A percentile compares a stretch with the other conserved stretches of the same genome.
These are phyloP conservation scores for Articulospora tetracladia DNA, from an alignment of 495 filamentous ascomycete genomes.

Conservation along the genomic window DNA sequence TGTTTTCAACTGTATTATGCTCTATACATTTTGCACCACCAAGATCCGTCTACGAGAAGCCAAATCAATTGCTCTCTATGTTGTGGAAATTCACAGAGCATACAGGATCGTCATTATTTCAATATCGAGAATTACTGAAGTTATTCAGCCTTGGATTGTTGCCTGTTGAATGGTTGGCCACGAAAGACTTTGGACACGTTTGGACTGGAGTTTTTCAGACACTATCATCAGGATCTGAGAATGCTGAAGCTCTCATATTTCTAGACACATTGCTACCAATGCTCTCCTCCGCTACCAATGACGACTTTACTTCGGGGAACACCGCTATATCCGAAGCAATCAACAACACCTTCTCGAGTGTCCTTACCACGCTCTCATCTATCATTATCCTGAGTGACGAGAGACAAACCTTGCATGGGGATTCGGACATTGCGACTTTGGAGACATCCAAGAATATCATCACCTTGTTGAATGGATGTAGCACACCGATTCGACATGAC, in stretches of 20 bases:
- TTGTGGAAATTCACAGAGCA: constrained; percentile 27
- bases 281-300: constrained; percentile 22
- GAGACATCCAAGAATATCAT: constrained; percentile 10
- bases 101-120: constrained; percentile 24
- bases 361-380: constrained; percentile 31
- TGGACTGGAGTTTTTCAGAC: constrained; percentile 32
- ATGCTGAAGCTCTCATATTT: constrained; percentile 34
- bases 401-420: neutral
- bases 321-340: constrained; percentile 20
- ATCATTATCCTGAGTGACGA: constrained; percentile 30
- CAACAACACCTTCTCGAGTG: constrained; percentile 31
- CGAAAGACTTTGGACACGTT: constrained; percentile 31
- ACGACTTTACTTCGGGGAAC: neutral
- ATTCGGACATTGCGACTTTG: neutral
- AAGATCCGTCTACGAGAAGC: constrained; percentile 26
- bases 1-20: constrained; percentile 31
- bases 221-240: constrained; percentile 27
- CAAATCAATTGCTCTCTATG: constrained; percentile 21
- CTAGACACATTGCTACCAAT: constrained; percentile 29
- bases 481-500: neutral
- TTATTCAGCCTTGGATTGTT: constrained; percentile 33
- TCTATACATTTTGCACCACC: constrained; percentile 35
- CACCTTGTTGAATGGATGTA: constrained; percentile 8
- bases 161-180: constrained; percentile 41
- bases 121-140: constrained; percentile 31